Percentiles rank a stretch among this genome's conserved stretches.
phyloP scores from a whole-genome alignment of 2,329 filamentous ascomycete species.

The Botryotinia globosa region DNA sequence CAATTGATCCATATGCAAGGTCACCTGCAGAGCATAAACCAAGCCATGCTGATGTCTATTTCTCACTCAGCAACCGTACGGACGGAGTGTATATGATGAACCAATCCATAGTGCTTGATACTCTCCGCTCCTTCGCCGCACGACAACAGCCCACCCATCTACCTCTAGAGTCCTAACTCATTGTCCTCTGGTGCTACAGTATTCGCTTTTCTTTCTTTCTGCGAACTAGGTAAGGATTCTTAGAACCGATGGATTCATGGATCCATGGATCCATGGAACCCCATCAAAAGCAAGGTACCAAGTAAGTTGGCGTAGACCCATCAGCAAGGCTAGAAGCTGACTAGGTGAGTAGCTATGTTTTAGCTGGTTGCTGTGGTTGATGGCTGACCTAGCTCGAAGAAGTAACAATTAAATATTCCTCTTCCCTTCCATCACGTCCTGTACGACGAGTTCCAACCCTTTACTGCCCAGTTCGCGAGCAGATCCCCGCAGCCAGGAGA shows the following conservation, averaged over 20 bases:
- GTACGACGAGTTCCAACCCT: neutral
- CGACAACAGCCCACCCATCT: neutral
- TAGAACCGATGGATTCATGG: conserved; percentile 16
- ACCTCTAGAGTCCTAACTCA: neutral
- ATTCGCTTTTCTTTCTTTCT: neutral
- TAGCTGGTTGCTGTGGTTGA: conserved; percentile 10
- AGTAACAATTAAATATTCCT: conserved; percentile 2
- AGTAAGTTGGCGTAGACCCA: neutral
- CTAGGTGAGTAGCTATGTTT: neutral
- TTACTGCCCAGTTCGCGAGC: neutral
- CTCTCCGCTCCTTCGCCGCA: neutral
- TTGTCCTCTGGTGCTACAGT: neutral
- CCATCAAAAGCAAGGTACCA: conserved; percentile 15
- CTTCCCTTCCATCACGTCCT: neutral
- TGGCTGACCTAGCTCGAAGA: neutral
- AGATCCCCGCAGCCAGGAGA: conserved; percentile 8
- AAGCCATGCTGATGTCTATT: conserved; percentile 8
- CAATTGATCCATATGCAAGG: neutral
- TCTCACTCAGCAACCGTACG: conserved; percentile 18
- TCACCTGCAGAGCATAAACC: conserved; percentile 10
- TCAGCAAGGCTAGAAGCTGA: conserved; percentile 16
- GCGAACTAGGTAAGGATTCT: conserved; percentile 18
- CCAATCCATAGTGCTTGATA: conserved; percentile 3
- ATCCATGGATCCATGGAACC: conserved; percentile 12
- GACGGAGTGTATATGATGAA: neutral